Base-by-base conservation (phyloP, 1,139 yeast species). In the Blastobotrys proliferans region DNA sequence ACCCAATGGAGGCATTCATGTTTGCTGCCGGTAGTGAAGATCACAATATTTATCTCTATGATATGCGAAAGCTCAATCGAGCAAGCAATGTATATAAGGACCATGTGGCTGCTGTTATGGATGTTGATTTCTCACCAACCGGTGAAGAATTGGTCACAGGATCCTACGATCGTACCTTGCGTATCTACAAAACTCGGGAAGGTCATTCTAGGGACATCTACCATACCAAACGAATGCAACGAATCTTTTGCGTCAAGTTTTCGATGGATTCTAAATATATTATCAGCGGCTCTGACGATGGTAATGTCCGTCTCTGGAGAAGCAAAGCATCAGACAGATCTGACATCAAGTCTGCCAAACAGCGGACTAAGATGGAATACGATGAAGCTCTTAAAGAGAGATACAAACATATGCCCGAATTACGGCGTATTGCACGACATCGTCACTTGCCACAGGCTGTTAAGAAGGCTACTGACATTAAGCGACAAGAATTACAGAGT, bases 221-320 rank as follows among this genome's bases (percentile, higher is more conserved):
- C 64, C 98, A 92, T 60, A 94, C 98, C 19, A 88, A 87, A 69
- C 77, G 99, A 61, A 92, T 92, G 99, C 99, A 92, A 68, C 82
- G 92, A 50, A 83, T 92, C 8, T 87, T 90, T 65, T 76, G 84
- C 48, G 87, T 83, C 32, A 80, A 82, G 52, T 94, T 73, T 63
- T 78, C 95, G 6, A 86, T 87, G 75, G 99, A 92, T 64, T 74
- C 95, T 41, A 79, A 82, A 58, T 92, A 88, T 63, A 78, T 94
- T 31, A 68, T 90, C 45, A 79, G 88, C 50, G 98, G 97, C 13
- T 86, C 96, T 1, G 98, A 92, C 65, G 99, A 92, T 62, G 94
- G 97, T 53, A 94, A 94, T 62, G 79, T 94, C 33, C 74, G 99
- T 55, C 62, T 94, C 46, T 92, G 99, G 99, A 75, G 98, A 65